A percentile compares a stretch with the other conserved stretches of the same genome.
Conservation (phyloP, 331 rosid genomes). For the Rhamnella rubrinervis region DNA sequence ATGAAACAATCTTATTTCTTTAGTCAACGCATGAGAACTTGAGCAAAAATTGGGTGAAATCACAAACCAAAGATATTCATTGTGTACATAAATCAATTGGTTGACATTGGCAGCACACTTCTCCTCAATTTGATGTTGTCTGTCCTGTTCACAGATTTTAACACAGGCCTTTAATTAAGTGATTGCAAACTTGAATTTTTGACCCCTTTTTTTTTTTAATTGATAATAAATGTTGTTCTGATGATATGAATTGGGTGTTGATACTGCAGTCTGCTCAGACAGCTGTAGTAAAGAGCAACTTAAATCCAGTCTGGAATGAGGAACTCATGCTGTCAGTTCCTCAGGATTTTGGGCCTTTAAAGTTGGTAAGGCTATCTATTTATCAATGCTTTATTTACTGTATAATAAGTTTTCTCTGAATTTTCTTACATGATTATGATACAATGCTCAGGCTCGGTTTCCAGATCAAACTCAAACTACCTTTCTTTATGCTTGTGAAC, state of each 20-base stretch:
- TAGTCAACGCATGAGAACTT: background rate
- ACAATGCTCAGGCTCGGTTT: too few relatives aligned
- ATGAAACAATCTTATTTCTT: too few relatives aligned
- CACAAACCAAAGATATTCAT: background rate
- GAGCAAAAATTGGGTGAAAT: background rate
- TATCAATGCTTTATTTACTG: background rate
- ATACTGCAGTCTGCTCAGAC: slow-evolving; percentile 68
- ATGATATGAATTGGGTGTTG: slow-evolving; percentile 11
- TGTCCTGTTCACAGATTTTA: too few relatives aligned
- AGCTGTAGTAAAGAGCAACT: slow-evolving; percentile 53
- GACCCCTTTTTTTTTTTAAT: slow-evolving; percentile 3
- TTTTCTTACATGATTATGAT: too few relatives aligned
- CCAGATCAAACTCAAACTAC: too few relatives aligned
- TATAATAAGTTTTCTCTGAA: background rate
- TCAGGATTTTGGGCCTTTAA: slow-evolving; percentile 60
- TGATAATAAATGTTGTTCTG: slow-evolving; percentile 21
- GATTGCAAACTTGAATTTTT: background rate
- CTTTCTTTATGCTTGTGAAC: too few relatives aligned
- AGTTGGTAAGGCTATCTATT: slow-evolving; percentile 60
- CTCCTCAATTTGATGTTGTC: background rate
- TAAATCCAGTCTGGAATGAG: slow-evolving; percentile 99
- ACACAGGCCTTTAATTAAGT: too few relatives aligned
- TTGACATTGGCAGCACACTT: background rate
- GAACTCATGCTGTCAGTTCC: slow-evolving; percentile 97
- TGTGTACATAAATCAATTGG: background rate